These are phyloP conservation scores for Babesia bovis DNA, from an alignment of 169 alveolate genomes.

Conservation along the genomic window DNA sequence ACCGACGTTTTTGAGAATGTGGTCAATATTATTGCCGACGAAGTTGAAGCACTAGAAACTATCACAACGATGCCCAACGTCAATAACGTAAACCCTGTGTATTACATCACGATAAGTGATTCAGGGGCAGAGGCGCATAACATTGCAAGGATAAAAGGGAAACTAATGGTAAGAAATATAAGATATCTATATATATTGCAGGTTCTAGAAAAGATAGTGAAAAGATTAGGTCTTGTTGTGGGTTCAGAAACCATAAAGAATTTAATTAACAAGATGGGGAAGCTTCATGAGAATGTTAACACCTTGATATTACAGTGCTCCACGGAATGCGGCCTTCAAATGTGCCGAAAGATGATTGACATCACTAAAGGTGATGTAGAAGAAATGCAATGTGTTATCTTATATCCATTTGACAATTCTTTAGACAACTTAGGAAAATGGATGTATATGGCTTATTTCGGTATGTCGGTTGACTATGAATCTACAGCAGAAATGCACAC, in stretches of 20 bases:
- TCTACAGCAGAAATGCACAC: neutral
- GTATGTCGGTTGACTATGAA: neutral
- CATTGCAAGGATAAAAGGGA: slow-evolving; percentile 4
- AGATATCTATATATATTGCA: neutral
- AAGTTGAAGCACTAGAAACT: neutral
- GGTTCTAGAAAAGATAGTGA: neutral
- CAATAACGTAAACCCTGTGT: neutral
- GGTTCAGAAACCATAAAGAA: neutral
- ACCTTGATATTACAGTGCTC: neutral
- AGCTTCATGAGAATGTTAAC: neutral
- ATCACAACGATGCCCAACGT: neutral
- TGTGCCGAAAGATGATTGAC: neutral
- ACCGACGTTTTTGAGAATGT: neutral
- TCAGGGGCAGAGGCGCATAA: neutral
- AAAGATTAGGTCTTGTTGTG: neutral
- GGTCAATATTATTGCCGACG: neutral
- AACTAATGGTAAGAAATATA: neutral
- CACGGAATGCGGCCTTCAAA: neutral
- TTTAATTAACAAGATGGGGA: neutral
- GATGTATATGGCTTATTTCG: neutral
- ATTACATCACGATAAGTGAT: neutral
- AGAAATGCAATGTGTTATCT: neutral
- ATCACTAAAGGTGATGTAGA: neutral
- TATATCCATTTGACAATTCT: neutral
- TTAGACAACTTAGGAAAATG: neutral